Evolutionary conservation across 2,329 filamentous ascomycete species (phyloP), one percentile per base, ranked within the genome.

Genomic region (Epichloe gansuensis): DNA sequence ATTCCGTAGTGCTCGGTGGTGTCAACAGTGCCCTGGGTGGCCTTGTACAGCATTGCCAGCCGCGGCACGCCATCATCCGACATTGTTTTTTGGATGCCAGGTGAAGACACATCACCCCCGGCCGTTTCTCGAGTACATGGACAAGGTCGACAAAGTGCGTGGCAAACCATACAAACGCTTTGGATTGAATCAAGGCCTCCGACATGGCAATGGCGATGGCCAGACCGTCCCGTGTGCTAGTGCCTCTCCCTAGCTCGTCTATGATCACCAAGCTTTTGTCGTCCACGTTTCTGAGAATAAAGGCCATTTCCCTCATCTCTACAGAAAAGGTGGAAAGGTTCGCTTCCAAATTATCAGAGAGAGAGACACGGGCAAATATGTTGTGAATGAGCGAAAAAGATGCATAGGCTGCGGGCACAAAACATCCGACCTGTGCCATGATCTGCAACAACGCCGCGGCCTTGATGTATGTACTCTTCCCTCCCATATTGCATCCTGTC

Each of bases 401-500:
- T 0, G 89, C 93, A 61, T 88, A 93, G 34, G 83, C 74, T 0
- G 89, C 91, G 0, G 93, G 93, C 1, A 97, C 85, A 64, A 94
- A 97, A 59, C 82, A 87, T 3, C 90, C 91, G 49, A 96, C 82
- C 61, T 98, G 93, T 0, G 89, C 89, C 89, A 98, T 96, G 53
- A 98, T 82, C 44, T 86, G 81, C 62, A 94, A 80, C 35, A 98
- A 71, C 0, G 91, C 87, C 25, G 95, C 74, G 2, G 86, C 84
- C 48, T 89, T 82, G 56, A 97, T 95, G 62, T 96, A 97, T 0
- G 90, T 98, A 57, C 87, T 95, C 66, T 97, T 98, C 1, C 90
- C 93, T 59, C 89, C 95, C 93, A 98, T 98, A 60, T 98, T 98
- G 65, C 88, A 94, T 3, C 93, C 91, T 0, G 91, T 97, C 56